Percentiles rank a stretch among this genome's conserved stretches.
These are phyloP conservation scores for Ceratobasidium papillatum DNA, from an alignment of 1,284 basidiomycete genomes.

Conservation along the genomic window DNA sequence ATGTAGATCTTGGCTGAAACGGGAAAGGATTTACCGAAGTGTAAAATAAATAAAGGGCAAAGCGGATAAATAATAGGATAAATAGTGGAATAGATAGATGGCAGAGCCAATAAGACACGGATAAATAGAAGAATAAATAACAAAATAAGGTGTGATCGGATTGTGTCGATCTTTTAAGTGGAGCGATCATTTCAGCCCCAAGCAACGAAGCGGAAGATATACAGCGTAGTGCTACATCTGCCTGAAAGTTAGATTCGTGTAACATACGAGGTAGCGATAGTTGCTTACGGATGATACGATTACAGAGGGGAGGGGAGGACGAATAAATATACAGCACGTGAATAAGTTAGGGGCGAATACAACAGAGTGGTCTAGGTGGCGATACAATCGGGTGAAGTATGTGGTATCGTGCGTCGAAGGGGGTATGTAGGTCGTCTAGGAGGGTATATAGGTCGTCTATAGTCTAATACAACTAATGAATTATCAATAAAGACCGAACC, in stretches of 20 bases:
- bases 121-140: slow-evolving; percentile 1
- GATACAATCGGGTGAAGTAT: neutral
- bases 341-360: neutral
- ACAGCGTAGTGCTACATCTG: neutral
- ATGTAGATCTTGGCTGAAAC: too few relatives aligned
- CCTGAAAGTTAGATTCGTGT: neutral
- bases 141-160: neutral
- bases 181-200: neutral
- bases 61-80: neutral
- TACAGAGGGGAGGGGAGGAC: neutral
- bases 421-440: neutral
- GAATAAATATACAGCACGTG: neutral
- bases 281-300: neutral
- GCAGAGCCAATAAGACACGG: neutral
- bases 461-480: neutral
- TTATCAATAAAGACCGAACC: too few relatives aligned
- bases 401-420: neutral
- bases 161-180: neutral
- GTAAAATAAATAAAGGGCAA: neutral
- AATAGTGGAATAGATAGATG: neutral
- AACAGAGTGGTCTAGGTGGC: neutral
- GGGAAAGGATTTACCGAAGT: neutral
- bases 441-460: neutral
- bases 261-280: neutral
- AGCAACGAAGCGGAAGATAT: neutral